Evolutionary conservation across 345 rosid genomes (phyloP).

Genomic region (Citrus hindsii): DNA sequence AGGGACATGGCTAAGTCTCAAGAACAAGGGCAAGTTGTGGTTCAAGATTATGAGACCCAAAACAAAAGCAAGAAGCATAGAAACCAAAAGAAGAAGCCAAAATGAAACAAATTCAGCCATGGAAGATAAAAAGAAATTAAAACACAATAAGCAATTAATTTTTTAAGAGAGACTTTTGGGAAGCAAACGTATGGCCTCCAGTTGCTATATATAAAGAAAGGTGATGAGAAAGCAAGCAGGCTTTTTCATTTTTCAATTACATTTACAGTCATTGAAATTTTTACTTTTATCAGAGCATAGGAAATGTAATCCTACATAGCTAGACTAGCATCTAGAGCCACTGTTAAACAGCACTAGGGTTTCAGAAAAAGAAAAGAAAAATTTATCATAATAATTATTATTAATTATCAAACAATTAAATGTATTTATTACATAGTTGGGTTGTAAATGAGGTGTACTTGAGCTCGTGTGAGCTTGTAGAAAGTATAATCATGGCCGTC

Average conservation of each 20-base stretch:
- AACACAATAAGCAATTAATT: background rate
- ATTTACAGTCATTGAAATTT: constrained; percentile 8
- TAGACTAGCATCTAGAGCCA: constrained; percentile 19
- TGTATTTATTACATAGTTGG: no score
- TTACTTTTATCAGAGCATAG: constrained; percentile 20
- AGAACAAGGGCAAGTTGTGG: constrained; percentile 37
- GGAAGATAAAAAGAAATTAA: background rate
- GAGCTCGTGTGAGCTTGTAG: background rate
- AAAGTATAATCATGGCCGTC: background rate
- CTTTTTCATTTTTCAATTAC: constrained; percentile 17
- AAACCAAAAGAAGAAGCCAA: constrained; percentile 27
- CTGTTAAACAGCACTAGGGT: constrained; percentile 4
- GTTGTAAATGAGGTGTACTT: background rate
- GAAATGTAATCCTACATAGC: constrained; percentile 21
- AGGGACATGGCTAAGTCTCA: constrained; percentile 26
- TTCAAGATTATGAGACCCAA: constrained; percentile 20
- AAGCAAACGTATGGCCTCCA: constrained; percentile 5
- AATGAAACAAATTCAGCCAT: constrained; percentile 25
- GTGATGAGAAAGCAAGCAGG: constrained; percentile 18
- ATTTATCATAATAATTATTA: background rate
- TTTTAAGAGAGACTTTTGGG: background rate
- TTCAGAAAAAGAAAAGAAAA: background rate
- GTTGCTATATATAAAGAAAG: constrained; percentile 19
- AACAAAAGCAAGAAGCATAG: constrained; percentile 9
- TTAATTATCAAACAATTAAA: no score